phyloP scores from a whole-genome alignment of 2,329 filamentous ascomycete species.

The Colletotrichum sansevieriae region DNA sequence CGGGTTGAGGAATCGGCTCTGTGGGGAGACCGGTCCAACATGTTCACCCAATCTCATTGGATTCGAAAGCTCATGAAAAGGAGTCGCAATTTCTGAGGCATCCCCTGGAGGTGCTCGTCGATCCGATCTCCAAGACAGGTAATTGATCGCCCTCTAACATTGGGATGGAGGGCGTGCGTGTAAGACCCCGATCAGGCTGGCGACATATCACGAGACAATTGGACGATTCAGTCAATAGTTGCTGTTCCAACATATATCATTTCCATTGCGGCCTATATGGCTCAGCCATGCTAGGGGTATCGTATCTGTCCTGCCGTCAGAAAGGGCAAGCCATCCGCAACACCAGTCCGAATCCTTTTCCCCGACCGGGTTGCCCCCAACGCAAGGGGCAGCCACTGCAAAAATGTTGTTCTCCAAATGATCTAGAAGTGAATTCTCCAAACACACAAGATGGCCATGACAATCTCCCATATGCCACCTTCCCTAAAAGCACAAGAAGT shows the following conservation, averaged over 20 bases:
- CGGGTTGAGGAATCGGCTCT: neutral
- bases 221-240: slow-evolving; percentile 2
- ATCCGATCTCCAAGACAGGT: slow-evolving; percentile 17
- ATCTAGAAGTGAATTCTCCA: slow-evolving; percentile 23
- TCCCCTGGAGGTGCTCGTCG: neutral
- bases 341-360: slow-evolving; percentile 20
- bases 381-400: slow-evolving; percentile 3
- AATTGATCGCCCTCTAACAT: slow-evolving; percentile 14
- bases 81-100: slow-evolving; percentile 8
- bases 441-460: slow-evolving; percentile 14
- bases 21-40: slow-evolving; percentile 4
- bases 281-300: slow-evolving; percentile 41
- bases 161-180: slow-evolving; percentile 16
- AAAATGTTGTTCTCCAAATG: slow-evolving; percentile 19
- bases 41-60: slow-evolving; percentile 4
- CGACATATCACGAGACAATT: slow-evolving; percentile 14
- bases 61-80: neutral
- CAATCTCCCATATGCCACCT: slow-evolving; percentile 29
- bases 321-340: slow-evolving; percentile 27
- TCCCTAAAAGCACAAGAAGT: slow-evolving; percentile 39
- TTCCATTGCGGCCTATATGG: slow-evolving; percentile 35
- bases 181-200: neutral
- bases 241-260: slow-evolving; percentile 26
- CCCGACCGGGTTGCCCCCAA: slow-evolving; percentile 1
- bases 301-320: slow-evolving; percentile 28